Evolutionary conservation across 2,329 filamentous ascomycete species (phyloP).

Genomic region (Fusarium sp.): DNA sequence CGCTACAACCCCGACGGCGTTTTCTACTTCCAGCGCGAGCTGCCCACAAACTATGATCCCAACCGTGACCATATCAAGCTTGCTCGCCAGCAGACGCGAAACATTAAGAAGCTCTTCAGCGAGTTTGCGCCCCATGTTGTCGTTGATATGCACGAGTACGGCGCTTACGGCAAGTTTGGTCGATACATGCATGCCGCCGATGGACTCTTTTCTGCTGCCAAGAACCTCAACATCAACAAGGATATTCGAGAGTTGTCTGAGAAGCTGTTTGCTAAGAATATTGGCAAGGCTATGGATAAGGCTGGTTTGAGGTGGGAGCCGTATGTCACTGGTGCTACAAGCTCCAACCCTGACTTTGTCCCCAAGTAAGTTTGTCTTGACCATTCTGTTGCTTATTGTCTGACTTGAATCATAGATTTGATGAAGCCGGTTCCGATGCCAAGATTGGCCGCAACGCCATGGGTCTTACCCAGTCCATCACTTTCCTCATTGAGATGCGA

Average conservation of each 20-base stretch:
- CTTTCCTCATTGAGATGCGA: slow-evolving; percentile 45
- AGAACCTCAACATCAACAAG: slow-evolving; percentile 48
- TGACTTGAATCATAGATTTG: slow-evolving; percentile 19
- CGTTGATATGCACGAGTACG: slow-evolving; percentile 49
- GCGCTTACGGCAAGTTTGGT: slow-evolving; percentile 33
- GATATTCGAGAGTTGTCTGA: slow-evolving; percentile 45
- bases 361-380: not conserved
- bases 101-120: slow-evolving; percentile 43
- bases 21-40: slow-evolving; percentile 46
- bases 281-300: slow-evolving; percentile 44
- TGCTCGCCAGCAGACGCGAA: slow-evolving; percentile 44
- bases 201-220: slow-evolving; percentile 47
- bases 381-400: fast-evolving
- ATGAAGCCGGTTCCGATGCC: slow-evolving; percentile 44
- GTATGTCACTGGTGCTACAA: slow-evolving; percentile 40
- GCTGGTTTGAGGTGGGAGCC: slow-evolving; percentile 44
- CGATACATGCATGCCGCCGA: slow-evolving; percentile 41
- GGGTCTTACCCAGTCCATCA: slow-evolving; percentile 43
- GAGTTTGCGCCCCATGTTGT: slow-evolving; percentile 45
- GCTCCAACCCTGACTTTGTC: slow-evolving; percentile 18
- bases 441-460: slow-evolving; percentile 46
- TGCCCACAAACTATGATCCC: slow-evolving; percentile 45
- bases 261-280: slow-evolving; percentile 41
- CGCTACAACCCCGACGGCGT: slow-evolving; percentile 49
- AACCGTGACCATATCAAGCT: slow-evolving; percentile 49